These are phyloP conservation scores for Vitis hybrid DNA, from an alignment of 177 flowering plant species.

Conservation along the genomic window DNA sequence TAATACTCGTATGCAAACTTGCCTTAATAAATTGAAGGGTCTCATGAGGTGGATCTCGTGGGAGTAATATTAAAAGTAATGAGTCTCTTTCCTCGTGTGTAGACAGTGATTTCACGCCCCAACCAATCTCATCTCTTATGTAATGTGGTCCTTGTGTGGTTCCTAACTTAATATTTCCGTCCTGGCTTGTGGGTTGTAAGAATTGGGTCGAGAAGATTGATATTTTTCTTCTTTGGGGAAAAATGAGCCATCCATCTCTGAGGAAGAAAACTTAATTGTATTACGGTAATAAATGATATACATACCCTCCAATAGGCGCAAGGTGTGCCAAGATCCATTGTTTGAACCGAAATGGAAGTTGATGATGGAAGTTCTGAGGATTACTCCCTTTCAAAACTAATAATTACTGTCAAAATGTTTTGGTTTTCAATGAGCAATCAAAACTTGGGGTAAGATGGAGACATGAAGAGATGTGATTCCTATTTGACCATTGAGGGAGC, in stretches of 20 bases:
- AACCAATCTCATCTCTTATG: slow-evolving; percentile 14
- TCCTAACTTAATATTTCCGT: too few relatives aligned
- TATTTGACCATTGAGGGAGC: slow-evolving; percentile 27
- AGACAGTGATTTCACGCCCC: slow-evolving; percentile 6
- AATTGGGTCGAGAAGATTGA: too few relatives aligned
- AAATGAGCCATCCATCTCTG: too few relatives aligned
- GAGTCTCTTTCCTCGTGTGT: slow-evolving; percentile 18
- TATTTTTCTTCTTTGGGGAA: too few relatives aligned
- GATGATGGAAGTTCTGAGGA: not conserved
- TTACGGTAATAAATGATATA: too few relatives aligned
- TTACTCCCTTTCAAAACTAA: not conserved
- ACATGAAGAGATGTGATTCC: slow-evolving; percentile 15
- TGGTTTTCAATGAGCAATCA: not conserved
- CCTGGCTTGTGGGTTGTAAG: too few relatives aligned
- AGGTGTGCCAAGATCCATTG: too few relatives aligned
- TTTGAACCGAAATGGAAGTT: not conserved
- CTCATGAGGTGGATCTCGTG: not conserved
- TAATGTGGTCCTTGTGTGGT: not conserved
- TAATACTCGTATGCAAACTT: too few relatives aligned
- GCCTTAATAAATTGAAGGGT: too few relatives aligned
- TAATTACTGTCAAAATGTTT: not conserved
- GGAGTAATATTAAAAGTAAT: not conserved
- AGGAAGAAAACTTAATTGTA: too few relatives aligned
- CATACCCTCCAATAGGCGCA: too few relatives aligned
- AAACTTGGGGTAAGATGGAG: slow-evolving; percentile 4